These are phyloP conservation scores for Aureobasidium pullulans DNA, from an alignment of 2,329 filamentous ascomycete genomes.

Conservation along the genomic window DNA sequence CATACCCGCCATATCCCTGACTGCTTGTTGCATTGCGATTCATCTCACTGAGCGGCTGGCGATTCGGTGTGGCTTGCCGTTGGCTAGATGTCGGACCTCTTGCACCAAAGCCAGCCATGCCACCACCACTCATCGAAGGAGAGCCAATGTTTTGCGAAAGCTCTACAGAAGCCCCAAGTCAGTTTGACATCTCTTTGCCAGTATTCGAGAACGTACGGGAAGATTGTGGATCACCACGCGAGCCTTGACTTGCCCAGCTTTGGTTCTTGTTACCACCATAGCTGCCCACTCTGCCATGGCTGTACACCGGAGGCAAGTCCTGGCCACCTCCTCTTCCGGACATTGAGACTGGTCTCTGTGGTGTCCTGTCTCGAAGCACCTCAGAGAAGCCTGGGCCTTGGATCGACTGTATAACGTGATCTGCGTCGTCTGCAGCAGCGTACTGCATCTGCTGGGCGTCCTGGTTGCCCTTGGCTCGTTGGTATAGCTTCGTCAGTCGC, in stretches of 20 bases:
- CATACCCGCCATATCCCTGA: conserved; percentile 22
- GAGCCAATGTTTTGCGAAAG: not conserved
- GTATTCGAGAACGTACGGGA: not conserved
- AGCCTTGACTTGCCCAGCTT: not conserved
- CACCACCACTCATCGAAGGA: conserved; percentile 6
- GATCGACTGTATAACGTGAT: conserved; percentile 34
- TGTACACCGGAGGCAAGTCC: conserved; percentile 12
- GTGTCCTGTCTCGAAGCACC: not conserved
- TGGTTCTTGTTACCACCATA: conserved; percentile 15
- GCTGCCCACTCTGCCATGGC: conserved; percentile 20
- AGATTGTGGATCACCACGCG: not conserved
- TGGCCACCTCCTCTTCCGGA: not conserved
- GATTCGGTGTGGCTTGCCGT: conserved; percentile 26
- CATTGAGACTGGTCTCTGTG: not conserved
- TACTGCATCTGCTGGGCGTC: conserved; percentile 36
- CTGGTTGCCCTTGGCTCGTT: conserved; percentile 21
- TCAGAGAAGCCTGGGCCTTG: not conserved
- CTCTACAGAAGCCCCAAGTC: not conserved
- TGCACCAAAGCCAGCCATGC: conserved; percentile 19
- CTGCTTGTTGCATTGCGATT: conserved; percentile 20
- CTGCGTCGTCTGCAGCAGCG: conserved; percentile 47
- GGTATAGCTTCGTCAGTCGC: conserved; percentile 51
- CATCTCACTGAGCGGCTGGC: conserved; percentile 26
- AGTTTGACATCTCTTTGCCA: not conserved
- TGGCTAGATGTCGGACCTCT: conserved; percentile 17